These are phyloP conservation scores for Posidonia australis DNA, from an alignment of 106 monocot genomes.

Conservation along the genomic window DNA sequence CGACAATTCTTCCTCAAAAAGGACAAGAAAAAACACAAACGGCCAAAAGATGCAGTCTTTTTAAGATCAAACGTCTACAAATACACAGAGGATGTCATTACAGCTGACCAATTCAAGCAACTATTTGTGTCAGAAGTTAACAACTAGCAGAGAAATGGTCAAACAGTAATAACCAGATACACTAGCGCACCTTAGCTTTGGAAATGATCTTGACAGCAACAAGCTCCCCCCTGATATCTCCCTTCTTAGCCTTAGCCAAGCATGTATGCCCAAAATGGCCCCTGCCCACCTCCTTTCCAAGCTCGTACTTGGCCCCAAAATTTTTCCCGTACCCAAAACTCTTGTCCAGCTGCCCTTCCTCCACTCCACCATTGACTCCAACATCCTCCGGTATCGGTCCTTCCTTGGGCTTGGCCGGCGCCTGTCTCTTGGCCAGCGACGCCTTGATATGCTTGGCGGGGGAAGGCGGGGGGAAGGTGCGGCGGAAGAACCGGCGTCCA, in stretches of 20 bases:
- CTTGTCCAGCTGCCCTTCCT: conserved; percentile 49
- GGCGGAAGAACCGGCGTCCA: conserved; percentile 37
- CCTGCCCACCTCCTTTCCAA: conserved; percentile 76
- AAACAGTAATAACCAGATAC: neutral
- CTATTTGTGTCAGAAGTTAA: too few species aligned
- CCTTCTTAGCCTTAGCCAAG: conserved; percentile 56
- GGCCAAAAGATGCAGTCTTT: too few species aligned
- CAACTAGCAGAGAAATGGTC: neutral
- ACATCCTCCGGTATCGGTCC: conserved; percentile 49
- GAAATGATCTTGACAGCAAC: conserved; percentile 87
- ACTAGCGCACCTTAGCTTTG: conserved; percentile 62
- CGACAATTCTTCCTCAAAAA: too few species aligned
- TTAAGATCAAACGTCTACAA: too few species aligned
- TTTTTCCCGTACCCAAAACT: conserved; percentile 62
- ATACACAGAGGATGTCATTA: too few species aligned
- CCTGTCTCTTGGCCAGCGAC: conserved; percentile 42
- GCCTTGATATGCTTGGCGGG: conserved; percentile 90
- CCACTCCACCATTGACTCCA: conserved; percentile 6
- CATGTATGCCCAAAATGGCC: conserved; percentile 86
- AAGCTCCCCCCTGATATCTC: conserved; percentile 51
- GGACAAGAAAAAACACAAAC: too few species aligned
- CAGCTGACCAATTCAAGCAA: neutral
- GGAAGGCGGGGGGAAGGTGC: conserved; percentile 71
- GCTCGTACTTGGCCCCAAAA: conserved; percentile 67
- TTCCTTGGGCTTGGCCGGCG: conserved; percentile 38